Percentiles rank a stretch among this genome's conserved stretches.
Evolutionary conservation across 2,329 filamentous ascomycete species (phyloP).

Genomic region (Dactylellina sp.): DNA sequence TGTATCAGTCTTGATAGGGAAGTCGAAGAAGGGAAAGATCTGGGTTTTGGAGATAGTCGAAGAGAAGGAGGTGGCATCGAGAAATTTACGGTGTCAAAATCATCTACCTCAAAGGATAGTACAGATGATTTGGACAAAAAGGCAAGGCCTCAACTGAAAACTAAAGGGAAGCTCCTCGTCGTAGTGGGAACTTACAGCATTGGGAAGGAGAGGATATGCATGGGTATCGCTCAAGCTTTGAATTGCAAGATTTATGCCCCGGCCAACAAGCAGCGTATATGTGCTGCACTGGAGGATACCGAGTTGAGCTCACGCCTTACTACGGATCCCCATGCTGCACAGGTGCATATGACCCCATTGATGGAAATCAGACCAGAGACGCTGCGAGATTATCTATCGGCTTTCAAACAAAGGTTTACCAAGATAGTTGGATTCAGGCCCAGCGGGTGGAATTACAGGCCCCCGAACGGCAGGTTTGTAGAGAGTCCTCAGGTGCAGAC

Average conservation of each 20-base stretch:
- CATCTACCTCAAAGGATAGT: constrained; percentile 12
- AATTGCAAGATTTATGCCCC: constrained; percentile 90
- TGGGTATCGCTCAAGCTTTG: constrained; percentile 88
- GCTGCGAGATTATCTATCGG: constrained; percentile 85
- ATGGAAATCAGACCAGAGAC: constrained; percentile 95
- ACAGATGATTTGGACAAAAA: constrained; percentile 60
- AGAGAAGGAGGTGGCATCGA: constrained; percentile 69
- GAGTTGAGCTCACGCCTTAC: constrained; percentile 84
- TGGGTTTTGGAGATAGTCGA: constrained; percentile 71
- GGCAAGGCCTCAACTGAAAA: constrained; percentile 63
- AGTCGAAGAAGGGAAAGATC: constrained; percentile 67
- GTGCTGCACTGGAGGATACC: constrained; percentile 83
- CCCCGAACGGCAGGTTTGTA: constrained; percentile 73
- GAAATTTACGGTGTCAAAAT: constrained; percentile 66
- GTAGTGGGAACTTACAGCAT: constrained; percentile 98
- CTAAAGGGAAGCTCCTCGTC: constrained; percentile 79
- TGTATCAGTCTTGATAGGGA: constrained; percentile 80
- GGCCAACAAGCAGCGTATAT: constrained; percentile 83
- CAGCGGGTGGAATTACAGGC: constrained; percentile 92
- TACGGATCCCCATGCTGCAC: constrained; percentile 80
- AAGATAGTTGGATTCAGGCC: constrained; percentile 91
- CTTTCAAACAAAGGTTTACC: constrained; percentile 82
- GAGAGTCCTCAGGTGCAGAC: constrained; percentile 74
- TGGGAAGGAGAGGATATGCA: constrained; percentile 94
- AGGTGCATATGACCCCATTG: constrained; percentile 97